These are phyloP conservation scores for Saccharomycopsis guyanensis DNA, from an alignment of 805 yeast genomes.

Conservation along the genomic window DNA sequence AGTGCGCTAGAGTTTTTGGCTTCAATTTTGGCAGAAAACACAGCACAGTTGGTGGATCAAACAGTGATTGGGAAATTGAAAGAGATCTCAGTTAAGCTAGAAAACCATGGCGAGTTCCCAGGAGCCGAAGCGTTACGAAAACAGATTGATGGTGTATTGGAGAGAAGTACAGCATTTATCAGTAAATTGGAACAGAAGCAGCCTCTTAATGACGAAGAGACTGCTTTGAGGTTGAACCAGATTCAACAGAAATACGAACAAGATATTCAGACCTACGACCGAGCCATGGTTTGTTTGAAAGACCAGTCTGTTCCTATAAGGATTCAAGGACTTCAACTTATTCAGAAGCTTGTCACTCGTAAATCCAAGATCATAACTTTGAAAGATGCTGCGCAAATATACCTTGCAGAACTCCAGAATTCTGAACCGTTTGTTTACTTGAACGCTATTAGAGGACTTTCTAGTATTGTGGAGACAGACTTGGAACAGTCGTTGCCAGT, in stretches of 20 bases:
- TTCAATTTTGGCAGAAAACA: conserved; percentile 29
- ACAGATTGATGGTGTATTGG: conserved; percentile 1
- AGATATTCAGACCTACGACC: conserved; percentile 37
- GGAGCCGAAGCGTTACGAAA: not conserved
- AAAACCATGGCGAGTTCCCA: not conserved
- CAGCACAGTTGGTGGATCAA: conserved; percentile 18
- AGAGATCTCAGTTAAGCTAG: conserved; percentile 26
- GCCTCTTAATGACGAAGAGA: not conserved
- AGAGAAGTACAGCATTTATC: not conserved
- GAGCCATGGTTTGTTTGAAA: conserved; percentile 22
- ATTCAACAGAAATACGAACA: conserved; percentile 23
- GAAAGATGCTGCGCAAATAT: conserved; percentile 52
- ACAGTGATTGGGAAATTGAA: conserved; percentile 23
- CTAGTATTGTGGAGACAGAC: conserved; percentile 44
- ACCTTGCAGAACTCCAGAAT: conserved; percentile 59
- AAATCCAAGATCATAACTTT: conserved; percentile 44
- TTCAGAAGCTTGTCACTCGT: conserved; percentile 44
- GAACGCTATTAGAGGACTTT: conserved; percentile 75
- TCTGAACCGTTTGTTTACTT: conserved; percentile 83
- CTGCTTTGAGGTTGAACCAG: conserved; percentile 10
- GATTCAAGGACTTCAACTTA: conserved; percentile 72
- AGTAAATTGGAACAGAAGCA: not conserved
- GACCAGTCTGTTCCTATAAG: conserved; percentile 53
- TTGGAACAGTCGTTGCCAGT: conserved; percentile 31
- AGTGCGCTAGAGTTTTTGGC: conserved; percentile 33